Percentiles rank a stretch among this genome's conserved stretches.
Evolutionary conservation across 192 early-diverging fungal species (phyloP).

Genomic region (Coemansia sp.): DNA sequence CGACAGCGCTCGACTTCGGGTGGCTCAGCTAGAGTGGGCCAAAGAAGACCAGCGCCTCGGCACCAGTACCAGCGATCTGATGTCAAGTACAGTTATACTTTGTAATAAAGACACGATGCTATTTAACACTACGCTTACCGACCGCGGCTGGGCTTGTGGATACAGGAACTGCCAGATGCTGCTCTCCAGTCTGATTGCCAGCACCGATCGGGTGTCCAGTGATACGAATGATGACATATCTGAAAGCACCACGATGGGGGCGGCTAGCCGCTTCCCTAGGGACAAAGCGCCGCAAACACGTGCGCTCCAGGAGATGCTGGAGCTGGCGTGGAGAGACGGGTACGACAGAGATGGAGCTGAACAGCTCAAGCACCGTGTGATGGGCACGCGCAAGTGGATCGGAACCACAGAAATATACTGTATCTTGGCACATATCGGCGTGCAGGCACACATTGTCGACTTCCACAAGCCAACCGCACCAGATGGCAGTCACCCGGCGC

Average conservation of each 20-base stretch:
- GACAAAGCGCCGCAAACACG: slow-evolving; percentile 34
- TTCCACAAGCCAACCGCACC: slow-evolving; percentile 64
- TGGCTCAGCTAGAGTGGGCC: slow-evolving; percentile 1
- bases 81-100: slow-evolving; percentile 9
- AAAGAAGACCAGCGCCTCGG: neutral
- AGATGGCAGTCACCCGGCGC: slow-evolving; percentile 56
- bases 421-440: slow-evolving; percentile 61
- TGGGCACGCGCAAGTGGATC: slow-evolving; percentile 69
- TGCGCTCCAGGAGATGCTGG: slow-evolving; percentile 59
- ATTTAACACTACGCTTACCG: slow-evolving; percentile 26
- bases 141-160: slow-evolving; percentile 72
- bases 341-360: slow-evolving; percentile 62
- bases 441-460: slow-evolving; percentile 61
- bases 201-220: neutral
- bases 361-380: slow-evolving; percentile 59
- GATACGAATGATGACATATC: neutral
- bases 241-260: neutral
- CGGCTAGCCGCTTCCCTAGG: neutral
- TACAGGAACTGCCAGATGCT: slow-evolving; percentile 75
- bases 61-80: neutral
- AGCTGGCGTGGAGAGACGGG: slow-evolving; percentile 62
- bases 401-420: slow-evolving; percentile 71
- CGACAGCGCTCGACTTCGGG: slow-evolving; percentile 13
- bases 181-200: slow-evolving; percentile 51
- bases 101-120: slow-evolving; percentile 28